Percentiles rank a stretch among this genome's conserved stretches.
Conservation (phyloP, 2,329 filamentous ascomycete genomes). For the Colletotrichum sansevieriae region DNA sequence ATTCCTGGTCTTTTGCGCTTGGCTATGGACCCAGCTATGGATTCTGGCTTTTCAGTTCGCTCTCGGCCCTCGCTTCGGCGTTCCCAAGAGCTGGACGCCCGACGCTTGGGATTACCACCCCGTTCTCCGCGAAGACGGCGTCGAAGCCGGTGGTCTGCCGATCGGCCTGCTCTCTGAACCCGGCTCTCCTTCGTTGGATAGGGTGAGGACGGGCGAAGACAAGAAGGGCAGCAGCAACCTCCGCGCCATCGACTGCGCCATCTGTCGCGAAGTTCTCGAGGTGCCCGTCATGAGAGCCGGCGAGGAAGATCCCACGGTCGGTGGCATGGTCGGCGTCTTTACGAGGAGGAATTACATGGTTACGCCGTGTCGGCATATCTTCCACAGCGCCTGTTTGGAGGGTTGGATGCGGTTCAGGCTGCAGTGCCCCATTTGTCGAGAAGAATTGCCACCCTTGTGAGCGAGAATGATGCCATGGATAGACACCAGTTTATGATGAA, state of each 20-base stretch:
- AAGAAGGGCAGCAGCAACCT: conserved; percentile 48
- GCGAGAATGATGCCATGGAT: neutral
- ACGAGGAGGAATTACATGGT: conserved; percentile 93
- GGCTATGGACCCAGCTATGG: conserved; percentile 90
- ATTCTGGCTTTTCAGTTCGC: conserved; percentile 85
- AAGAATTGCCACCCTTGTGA: conserved; percentile 87
- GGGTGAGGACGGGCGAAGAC: conserved; percentile 51
- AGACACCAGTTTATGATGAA: conserved; percentile 1
- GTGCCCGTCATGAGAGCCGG: conserved; percentile 81
- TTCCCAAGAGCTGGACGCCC: conserved; percentile 77
- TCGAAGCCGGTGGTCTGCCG: conserved; percentile 84
- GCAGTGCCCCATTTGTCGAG: conserved; percentile 95
- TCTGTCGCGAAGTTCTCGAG: conserved; percentile 92
- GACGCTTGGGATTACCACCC: conserved; percentile 96
- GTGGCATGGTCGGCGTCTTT: conserved; percentile 76
- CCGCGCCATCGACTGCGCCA: conserved; percentile 87
- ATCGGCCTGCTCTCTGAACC: conserved; percentile 73
- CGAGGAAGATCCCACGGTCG: conserved; percentile 61
- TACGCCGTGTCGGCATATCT: conserved; percentile 95
- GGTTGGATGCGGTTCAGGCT: conserved; percentile 95
- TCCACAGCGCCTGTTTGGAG: conserved; percentile 91
- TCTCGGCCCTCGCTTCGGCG: conserved; percentile 87
- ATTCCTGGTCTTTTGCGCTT: conserved; percentile 75
- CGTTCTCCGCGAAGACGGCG: conserved; percentile 83
- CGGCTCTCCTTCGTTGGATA: conserved; percentile 46